Percentiles rank a stretch among this genome's conserved stretches.
phyloP scores from a whole-genome alignment of 768 basidiomycete genomes.

The Boletus coccyginus region DNA sequence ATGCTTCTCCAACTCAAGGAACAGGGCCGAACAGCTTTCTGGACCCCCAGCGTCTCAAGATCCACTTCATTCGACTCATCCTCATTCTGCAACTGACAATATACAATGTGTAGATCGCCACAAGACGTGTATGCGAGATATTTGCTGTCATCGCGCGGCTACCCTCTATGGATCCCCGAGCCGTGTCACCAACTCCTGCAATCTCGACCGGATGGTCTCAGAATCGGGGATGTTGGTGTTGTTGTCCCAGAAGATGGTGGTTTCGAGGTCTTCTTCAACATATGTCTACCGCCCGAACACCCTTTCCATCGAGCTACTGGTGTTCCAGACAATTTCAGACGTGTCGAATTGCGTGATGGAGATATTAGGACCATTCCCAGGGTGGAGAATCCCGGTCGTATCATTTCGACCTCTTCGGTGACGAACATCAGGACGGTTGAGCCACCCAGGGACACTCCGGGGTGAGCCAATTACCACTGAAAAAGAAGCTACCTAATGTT shows the following conservation, averaged over 20 bases:
- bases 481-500: neutral
- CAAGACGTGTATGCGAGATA: constrained; percentile 19
- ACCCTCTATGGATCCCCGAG: constrained; percentile 35
- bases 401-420: constrained; percentile 6
- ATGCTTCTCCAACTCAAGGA: no score
- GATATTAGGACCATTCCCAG: neutral
- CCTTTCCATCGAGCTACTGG: constrained; percentile 4
- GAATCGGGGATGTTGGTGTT: constrained; percentile 37
- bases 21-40: neutral
- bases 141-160: constrained; percentile 21
- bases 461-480: neutral
- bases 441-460: neutral
- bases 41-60: neutral
- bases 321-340: constrained; percentile 28
- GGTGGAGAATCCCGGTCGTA: neutral
- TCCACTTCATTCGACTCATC: neutral
- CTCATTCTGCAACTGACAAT: neutral
- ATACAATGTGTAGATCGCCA: neutral
- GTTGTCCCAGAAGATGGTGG: constrained; percentile 27
- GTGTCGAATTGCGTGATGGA: constrained; percentile 7
- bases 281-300: constrained; percentile 33
- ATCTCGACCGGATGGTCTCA: constrained; percentile 24
- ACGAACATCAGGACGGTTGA: neutral
- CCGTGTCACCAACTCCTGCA: constrained; percentile 20
- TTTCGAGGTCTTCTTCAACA: constrained; percentile 38